phyloP scores from a whole-genome alignment of 257 asterid genomes.

The Solanum gandarillasii region DNA sequence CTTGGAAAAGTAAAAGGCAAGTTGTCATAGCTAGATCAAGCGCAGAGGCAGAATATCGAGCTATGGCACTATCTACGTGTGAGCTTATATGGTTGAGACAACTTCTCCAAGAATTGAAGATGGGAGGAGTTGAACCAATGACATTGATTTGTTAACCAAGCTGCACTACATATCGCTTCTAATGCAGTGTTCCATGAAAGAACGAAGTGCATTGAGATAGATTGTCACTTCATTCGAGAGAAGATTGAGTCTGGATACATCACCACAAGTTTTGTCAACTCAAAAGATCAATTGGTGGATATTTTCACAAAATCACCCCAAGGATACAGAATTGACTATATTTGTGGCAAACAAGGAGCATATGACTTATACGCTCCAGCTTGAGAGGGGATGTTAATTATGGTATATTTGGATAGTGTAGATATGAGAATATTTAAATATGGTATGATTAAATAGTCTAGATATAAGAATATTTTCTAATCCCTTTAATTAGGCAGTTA shows the following conservation, averaged over 20 bases:
- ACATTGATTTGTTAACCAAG: too few relatives aligned
- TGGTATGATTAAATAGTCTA: neutral
- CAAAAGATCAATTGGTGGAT: neutral
- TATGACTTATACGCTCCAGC: neutral
- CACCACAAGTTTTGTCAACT: too few relatives aligned
- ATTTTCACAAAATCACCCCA: neutral
- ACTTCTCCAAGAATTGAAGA: neutral
- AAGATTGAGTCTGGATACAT: too few relatives aligned
- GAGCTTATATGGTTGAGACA: neutral
- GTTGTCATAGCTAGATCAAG: neutral
- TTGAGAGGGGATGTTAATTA: neutral
- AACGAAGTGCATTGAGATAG: too few relatives aligned
- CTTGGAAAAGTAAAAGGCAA: neutral
- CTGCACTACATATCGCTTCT: too few relatives aligned
- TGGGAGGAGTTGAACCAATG: neutral
- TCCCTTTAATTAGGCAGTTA: too few relatives aligned
- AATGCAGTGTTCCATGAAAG: too few relatives aligned
- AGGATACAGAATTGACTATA: neutral
- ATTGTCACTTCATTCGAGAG: too few relatives aligned
- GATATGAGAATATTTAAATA: too few relatives aligned
- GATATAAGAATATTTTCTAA: too few relatives aligned
- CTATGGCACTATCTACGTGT: neutral
- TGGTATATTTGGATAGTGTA: neutral
- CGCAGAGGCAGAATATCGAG: neutral
- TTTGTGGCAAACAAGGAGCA: neutral